Percentiles rank a stretch among this genome's conserved stretches.
phyloP scores from a whole-genome alignment of 306 rosid species.

The Corylus avellana region DNA sequence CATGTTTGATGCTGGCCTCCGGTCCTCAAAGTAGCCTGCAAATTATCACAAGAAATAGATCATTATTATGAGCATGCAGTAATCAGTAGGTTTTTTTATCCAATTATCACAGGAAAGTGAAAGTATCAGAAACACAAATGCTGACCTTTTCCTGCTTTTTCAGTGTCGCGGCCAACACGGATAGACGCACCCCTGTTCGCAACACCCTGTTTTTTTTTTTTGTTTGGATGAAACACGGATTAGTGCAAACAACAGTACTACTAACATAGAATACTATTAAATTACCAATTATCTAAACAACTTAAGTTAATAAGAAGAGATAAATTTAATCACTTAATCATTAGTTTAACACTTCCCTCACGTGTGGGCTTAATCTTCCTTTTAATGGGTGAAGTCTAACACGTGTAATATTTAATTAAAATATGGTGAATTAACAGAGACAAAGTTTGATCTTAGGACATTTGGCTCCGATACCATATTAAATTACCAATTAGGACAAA shows the following conservation, averaged over 20 bases:
- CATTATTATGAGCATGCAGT: background rate
- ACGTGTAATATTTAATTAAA: too few species aligned
- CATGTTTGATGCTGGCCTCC: slow-evolving; percentile 58
- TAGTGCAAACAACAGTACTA: background rate
- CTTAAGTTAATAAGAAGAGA: too few species aligned
- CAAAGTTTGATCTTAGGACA: too few species aligned
- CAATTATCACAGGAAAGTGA: background rate
- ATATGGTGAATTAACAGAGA: too few species aligned
- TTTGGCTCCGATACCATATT: too few species aligned
- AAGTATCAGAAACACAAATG: background rate
- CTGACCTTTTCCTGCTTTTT: slow-evolving; percentile 55
- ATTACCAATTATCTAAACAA: too few species aligned
- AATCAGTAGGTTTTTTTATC: background rate
- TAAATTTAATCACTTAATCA: too few species aligned
- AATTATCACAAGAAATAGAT: background rate
- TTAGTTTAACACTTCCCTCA: too few species aligned
- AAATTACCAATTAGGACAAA: too few species aligned
- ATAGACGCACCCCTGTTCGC: slow-evolving; percentile 60
- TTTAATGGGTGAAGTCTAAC: too few species aligned
- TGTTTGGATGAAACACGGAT: background rate
- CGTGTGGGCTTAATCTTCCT: too few species aligned
- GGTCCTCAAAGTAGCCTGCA: slow-evolving; percentile 56
- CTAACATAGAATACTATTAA: background rate
- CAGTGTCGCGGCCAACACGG: slow-evolving; percentile 60
- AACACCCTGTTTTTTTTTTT: slow-evolving; percentile 42